These are phyloP conservation scores for Tylopilus subfusipes DNA, from an alignment of 768 basidiomycete species.

Conservation along the genomic window DNA sequence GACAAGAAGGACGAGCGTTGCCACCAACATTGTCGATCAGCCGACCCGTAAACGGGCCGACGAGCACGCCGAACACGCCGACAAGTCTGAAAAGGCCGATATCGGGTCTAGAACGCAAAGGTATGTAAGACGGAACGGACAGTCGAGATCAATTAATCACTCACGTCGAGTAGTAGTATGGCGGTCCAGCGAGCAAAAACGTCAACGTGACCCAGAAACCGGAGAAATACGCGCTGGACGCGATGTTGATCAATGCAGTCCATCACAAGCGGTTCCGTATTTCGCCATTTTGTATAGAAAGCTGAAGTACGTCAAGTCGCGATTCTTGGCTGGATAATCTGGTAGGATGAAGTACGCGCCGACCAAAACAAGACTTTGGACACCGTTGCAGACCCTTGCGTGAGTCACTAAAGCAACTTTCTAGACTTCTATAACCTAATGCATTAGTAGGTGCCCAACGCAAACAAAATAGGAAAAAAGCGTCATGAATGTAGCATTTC, in stretches of 20 bases:
- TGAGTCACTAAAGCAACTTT: no score
- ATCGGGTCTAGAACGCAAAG: slow-evolving; percentile 35
- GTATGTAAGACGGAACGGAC: neutral
- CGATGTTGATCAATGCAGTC: slow-evolving; percentile 55
- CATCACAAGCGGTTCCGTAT: slow-evolving; percentile 77
- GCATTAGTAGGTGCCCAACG: no score
- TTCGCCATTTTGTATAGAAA: slow-evolving; percentile 77
- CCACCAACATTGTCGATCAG: slow-evolving; percentile 64
- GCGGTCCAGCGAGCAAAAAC: slow-evolving; percentile 73
- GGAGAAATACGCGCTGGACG: slow-evolving; percentile 54
- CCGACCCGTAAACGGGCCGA: slow-evolving; percentile 67
- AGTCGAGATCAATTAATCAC: slow-evolving; percentile 22
- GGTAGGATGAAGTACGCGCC: slow-evolving; percentile 68
- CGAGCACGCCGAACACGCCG: slow-evolving; percentile 66
- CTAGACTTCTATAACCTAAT: no score
- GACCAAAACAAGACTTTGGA: slow-evolving; percentile 57
- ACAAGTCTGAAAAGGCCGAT: slow-evolving; percentile 76
- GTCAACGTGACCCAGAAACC: slow-evolving; percentile 75
- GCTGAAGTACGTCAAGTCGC: slow-evolving; percentile 57
- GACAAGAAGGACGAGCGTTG: slow-evolving; percentile 42
- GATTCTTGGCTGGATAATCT: slow-evolving; percentile 79
- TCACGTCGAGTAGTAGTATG: slow-evolving; percentile 73
- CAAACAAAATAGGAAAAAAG: no score
- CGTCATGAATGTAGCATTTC: no score
- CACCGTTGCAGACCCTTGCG: slow-evolving; percentile 43